phyloP scores from a whole-genome alignment of 2,329 filamentous ascomycete genomes.

The Celoporthe dispersa region DNA sequence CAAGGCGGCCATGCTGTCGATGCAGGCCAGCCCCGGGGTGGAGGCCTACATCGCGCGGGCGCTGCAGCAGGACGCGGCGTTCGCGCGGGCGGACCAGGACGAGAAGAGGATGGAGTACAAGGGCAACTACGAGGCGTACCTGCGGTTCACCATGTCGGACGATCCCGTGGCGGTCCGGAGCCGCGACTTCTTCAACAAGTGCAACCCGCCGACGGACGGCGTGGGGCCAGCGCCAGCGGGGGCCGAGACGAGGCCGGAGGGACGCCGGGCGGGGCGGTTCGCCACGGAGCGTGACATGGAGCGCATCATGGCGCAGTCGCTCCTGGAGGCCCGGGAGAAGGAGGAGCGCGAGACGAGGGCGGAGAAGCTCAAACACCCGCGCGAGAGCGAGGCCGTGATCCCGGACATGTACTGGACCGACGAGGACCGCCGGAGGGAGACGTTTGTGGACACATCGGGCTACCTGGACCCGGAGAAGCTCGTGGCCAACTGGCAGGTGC shows the following conservation, averaged over 20 bases:
- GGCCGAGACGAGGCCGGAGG: slow-evolving; percentile 60
- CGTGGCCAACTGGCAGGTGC: slow-evolving; percentile 71
- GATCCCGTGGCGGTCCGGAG: slow-evolving; percentile 60
- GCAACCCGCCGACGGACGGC: slow-evolving; percentile 38
- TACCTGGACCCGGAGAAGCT: slow-evolving; percentile 68
- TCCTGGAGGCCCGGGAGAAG: slow-evolving; percentile 71
- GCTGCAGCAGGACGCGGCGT: slow-evolving; percentile 47
- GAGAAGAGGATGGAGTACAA: slow-evolving; percentile 48
- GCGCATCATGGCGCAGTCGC: slow-evolving; percentile 72
- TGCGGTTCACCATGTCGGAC: slow-evolving; percentile 59
- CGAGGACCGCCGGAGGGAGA: slow-evolving; percentile 60
- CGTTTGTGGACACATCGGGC: slow-evolving; percentile 70
- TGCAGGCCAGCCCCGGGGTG: slow-evolving; percentile 46
- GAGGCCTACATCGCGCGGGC: slow-evolving; percentile 52
- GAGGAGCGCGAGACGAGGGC: slow-evolving; percentile 68
- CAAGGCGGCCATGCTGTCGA: slow-evolving; percentile 47
- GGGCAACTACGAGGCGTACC: slow-evolving; percentile 54
- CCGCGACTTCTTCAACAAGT: slow-evolving; percentile 56
- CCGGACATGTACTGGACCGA: slow-evolving; percentile 70
- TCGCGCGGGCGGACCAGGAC: slow-evolving; percentile 45
- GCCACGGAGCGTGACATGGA: slow-evolving; percentile 76
- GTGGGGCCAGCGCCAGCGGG: slow-evolving; percentile 38
- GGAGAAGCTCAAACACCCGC: slow-evolving; percentile 65
- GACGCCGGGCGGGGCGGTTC: slow-evolving; percentile 59
- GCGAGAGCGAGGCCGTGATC: slow-evolving; percentile 72